Evolutionary conservation across 768 basidiomycete species (phyloP), one percentile per base, ranked within the genome.

Genomic region (Macrocybe gigantea): DNA sequence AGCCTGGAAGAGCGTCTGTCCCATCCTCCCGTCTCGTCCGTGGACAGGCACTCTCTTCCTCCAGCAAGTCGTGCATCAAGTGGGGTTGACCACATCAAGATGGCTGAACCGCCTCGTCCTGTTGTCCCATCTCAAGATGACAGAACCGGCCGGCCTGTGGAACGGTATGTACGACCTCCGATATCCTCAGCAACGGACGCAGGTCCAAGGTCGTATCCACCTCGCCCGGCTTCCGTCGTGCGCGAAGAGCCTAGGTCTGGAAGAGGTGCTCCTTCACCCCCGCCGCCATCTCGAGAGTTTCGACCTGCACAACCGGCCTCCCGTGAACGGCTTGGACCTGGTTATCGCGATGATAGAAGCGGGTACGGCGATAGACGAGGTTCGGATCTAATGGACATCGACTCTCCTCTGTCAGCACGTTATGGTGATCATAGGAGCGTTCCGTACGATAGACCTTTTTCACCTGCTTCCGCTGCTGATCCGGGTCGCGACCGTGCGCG

Each of bases 1-100:
- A 69, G 58, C 49, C 56, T 74, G 15, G 73, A 72, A 62, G 71
- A 74, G 44, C 67, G 73, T 49, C 56, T 73, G 8, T 69, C 72
- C 45, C 54, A 61, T 33, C 62, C 59, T 42, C 56, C 61, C 43
- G 54, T 54, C 32, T 44, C 61, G 41, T 54, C 58, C 44, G 37
- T 49, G 54, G 56, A 57, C 35, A 41, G 51, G 13, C 59, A 56
- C 33, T 38, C 54, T 8, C 33, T 48, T 12, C 52, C 57, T 46
- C 49, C 60, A 32, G 47, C 52, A 40, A 11, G 51, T 40, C 40
- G 47, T 44, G 50, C 44, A 46, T 58, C 47, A 40, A 36, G 50
- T 32, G 33, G 46, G 5, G 55, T 57, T 22, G 53, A 52, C 12
- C 52, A 49, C 32, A 33, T 35, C 32, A 44, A 35, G 41, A 8